Evolutionary conservation across 495 filamentous ascomycete species (phyloP), one percentile per base, ranked within the genome.

Genomic region (Friedmanniomyces endolithicus): DNA sequence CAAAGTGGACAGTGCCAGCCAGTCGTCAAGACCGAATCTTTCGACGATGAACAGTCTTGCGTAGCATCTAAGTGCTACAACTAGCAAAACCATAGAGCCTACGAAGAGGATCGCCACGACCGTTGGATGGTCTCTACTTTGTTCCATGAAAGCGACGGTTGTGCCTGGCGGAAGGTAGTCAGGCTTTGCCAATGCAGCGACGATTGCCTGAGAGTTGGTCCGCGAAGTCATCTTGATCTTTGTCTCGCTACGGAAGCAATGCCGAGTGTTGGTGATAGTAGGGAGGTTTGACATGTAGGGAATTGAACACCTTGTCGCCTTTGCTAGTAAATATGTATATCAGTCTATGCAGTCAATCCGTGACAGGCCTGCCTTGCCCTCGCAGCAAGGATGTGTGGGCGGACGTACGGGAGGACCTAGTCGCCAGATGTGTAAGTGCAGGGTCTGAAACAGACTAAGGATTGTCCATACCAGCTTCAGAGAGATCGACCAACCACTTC

Each of bases 21-120:
- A 39, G 25, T 52, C 49, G 35, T 52, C 49, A 11, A 23, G 34
- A 12, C 49, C 49, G 23, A 52, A 52, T 12, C 20, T 11, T 16
- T 24, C 16, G 35, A 23, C 11, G n/a, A 27, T 17, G 37, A 67
- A 67, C 4, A 53, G 23, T 35, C 72, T 60, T 7, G 72, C 72
- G 52, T 69, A 68, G 9, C 68, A 57, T 33, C 72, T 63, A 19
- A 66, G 17, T 22, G 62, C 44, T 52, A 72, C 62, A 24, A 72
- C 14, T 6, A 68, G 2, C 1, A 53, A 55, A 1, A 70, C 67
- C 31, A 74, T 58, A 35, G 65, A 62, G 50, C 65, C 56, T 50
- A 73, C 56, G 58, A 71, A 69, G 34, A 73, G 46, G 44, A 75
- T 72, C 40, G 67, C 71, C 46, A 64, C 65, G 48, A 69, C 67